A percentile compares a stretch with the other conserved stretches of the same genome.
Evolutionary conservation across 495 filamentous ascomycete species (phyloP).

Genomic region (Daldinia loculata): DNA sequence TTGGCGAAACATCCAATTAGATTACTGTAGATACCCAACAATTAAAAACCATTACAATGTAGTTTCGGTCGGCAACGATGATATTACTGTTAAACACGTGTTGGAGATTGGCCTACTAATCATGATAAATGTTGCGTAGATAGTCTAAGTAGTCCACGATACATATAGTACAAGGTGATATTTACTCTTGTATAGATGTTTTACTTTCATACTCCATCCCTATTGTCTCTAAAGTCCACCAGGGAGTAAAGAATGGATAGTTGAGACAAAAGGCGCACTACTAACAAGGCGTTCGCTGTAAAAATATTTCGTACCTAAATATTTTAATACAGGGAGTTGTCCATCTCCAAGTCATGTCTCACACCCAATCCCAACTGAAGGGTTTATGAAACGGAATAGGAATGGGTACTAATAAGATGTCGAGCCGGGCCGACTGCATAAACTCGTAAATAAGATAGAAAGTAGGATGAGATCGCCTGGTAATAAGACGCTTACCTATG

Average conservation of each 20-base stretch:
- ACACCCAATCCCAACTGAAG: neutral
- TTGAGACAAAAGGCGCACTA: neutral
- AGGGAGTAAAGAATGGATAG: neutral
- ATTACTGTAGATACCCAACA: conserved; percentile 16
- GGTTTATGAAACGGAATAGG: neutral
- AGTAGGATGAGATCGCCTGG: neutral
- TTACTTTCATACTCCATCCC: neutral
- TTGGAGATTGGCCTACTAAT: neutral
- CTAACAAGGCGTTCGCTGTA: neutral
- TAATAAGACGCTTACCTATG: neutral
- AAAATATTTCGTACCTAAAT: neutral
- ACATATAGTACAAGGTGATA: neutral
- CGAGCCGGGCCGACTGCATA: neutral
- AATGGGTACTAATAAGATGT: neutral
- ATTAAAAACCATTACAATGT: neutral
- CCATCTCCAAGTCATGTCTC: neutral
- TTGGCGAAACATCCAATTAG: neutral
- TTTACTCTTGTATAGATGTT: neutral
- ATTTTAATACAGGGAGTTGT: no score
- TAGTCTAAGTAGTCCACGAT: no score
- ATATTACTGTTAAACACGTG: neutral
- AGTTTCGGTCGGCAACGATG: neutral
- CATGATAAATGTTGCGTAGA: neutral
- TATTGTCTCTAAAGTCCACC: neutral
- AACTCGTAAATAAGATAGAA: neutral